Conservation (phyloP, 2,329 filamentous ascomycete genomes). For the Ampelomyces quisqualis region DNA sequence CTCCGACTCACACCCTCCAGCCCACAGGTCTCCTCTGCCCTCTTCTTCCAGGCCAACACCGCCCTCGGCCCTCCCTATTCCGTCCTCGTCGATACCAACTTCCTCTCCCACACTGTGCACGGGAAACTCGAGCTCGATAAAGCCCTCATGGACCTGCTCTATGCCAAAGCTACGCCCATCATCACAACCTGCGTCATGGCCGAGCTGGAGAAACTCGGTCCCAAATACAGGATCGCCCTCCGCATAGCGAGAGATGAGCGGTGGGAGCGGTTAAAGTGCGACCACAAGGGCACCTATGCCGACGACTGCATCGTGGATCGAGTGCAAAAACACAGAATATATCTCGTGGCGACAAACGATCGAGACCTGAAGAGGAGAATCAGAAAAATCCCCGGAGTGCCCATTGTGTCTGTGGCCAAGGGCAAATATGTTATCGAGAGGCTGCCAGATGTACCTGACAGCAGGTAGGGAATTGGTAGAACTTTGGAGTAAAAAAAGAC, state of each 20-base stretch:
- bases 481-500: not conserved
- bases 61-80: conserved; percentile 81
- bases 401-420: conserved; percentile 76
- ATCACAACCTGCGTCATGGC: conserved; percentile 77
- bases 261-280: conserved; percentile 82
- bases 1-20: conserved; percentile 39
- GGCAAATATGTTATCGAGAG: conserved; percentile 95
- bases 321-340: conserved; percentile 50
- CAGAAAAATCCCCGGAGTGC: conserved; percentile 77
- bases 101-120: conserved; percentile 72
- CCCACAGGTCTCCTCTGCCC: conserved; percentile 70
- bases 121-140: conserved; percentile 85
- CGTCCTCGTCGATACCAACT: conserved; percentile 56
- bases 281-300: conserved; percentile 85
- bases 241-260: conserved; percentile 85
- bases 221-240: conserved; percentile 81
- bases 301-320: conserved; percentile 62
- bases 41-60: conserved; percentile 63
- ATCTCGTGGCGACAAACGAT: conserved; percentile 55
- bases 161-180: conserved; percentile 85
- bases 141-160: conserved; percentile 90
- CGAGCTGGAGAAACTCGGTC: conserved; percentile 83
- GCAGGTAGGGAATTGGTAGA: conserved; percentile 11
- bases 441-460: conserved; percentile 78
- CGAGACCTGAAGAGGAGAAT: conserved; percentile 70